phyloP scores from a whole-genome alignment of 768 basidiomycete species.

The Phylloporus sp. region DNA sequence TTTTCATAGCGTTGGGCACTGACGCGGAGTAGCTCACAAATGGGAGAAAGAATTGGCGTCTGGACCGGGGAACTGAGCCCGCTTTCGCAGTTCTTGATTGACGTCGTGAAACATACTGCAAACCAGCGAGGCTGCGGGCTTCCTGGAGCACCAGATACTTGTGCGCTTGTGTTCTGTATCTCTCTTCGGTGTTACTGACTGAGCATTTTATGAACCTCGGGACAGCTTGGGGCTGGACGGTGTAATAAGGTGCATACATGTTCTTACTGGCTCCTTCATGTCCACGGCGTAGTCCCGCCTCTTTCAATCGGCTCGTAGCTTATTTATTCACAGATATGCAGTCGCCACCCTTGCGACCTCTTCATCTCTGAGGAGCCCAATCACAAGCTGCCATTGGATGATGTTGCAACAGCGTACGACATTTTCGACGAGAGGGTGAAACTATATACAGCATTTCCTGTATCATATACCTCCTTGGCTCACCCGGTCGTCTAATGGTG shows the following conservation, averaged over 20 bases:
- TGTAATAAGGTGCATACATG: background rate
- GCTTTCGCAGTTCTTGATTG: no score
- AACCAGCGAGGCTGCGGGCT: no score
- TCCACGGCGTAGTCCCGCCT: background rate
- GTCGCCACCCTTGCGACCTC: conserved; percentile 6
- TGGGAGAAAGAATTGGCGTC: no score
- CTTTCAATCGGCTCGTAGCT: background rate
- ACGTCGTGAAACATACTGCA: no score
- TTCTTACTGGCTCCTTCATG: no score
- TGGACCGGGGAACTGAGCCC: no score
- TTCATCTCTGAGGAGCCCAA: conserved; percentile 2
- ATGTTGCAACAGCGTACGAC: conserved; percentile 2
- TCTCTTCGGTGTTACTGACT: background rate
- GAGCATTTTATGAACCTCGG: background rate
- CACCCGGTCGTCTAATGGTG: no score
- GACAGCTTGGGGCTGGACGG: background rate
- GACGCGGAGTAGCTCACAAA: no score
- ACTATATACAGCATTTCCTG: background rate
- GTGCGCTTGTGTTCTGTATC: background rate
- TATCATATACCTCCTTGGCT: no score
- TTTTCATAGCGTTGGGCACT: no score
- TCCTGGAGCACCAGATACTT: conserved; percentile 44
- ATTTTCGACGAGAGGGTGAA: conserved; percentile 8
- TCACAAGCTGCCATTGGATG: conserved; percentile 1
- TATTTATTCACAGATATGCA: background rate